These are phyloP conservation scores for Xylariales sp. DNA, from an alignment of 2,329 filamentous ascomycete genomes.

Conservation along the genomic window DNA sequence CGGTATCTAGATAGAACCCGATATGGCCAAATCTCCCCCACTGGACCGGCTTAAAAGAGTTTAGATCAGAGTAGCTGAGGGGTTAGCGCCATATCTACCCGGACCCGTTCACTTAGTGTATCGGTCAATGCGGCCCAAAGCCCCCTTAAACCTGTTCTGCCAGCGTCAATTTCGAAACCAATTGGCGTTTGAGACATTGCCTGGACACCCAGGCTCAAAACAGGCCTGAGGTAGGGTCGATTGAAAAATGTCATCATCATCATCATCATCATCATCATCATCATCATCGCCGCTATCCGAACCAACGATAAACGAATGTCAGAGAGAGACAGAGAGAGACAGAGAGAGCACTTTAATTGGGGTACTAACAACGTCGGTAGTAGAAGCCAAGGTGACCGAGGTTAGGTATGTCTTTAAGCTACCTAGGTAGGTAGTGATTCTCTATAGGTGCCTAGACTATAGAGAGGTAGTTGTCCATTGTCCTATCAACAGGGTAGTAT, in stretches of 20 bases:
- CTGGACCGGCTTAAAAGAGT: not conserved
- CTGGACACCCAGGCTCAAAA: slow-evolving; percentile 35
- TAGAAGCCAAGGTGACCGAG: slow-evolving; percentile 15
- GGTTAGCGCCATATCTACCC: not conserved
- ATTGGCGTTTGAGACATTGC: slow-evolving; percentile 42
- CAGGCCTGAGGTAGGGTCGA: slow-evolving; percentile 4
- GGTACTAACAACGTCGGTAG: not conserved
- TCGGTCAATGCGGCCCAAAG: slow-evolving; percentile 32
- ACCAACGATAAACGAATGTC: not conserved
- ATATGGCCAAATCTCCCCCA: not conserved
- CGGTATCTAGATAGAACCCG: not conserved
- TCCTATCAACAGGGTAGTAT: too few species aligned
- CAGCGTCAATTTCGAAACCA: slow-evolving; percentile 45
- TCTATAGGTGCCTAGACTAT: not conserved
- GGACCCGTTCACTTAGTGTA: not conserved
- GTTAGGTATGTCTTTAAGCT: not conserved
- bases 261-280: slow-evolving; percentile 2
- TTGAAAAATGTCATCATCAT: slow-evolving; percentile 12
- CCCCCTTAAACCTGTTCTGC: not conserved
- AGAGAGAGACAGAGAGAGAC: not conserved
- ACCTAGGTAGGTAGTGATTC: too few species aligned
- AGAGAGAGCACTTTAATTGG: not conserved
- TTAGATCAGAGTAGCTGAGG: not conserved
- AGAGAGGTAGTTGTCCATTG: not conserved
- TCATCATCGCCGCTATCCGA: not conserved